Conservation (phyloP, 1,284 basidiomycete genomes). For the Boletellus deceptivus region DNA sequence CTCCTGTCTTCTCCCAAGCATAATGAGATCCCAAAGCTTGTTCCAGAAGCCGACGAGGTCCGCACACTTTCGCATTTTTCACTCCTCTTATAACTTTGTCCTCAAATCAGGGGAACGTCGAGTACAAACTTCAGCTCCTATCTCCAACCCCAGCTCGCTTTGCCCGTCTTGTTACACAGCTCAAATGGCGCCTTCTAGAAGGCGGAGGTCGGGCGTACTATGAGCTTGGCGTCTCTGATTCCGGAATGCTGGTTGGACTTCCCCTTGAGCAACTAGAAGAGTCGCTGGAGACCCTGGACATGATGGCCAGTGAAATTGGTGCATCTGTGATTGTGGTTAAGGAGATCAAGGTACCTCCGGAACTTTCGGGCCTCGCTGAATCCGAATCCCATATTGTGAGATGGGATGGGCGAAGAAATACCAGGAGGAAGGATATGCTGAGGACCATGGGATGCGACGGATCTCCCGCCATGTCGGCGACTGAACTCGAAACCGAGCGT, state of each 20-base stretch:
- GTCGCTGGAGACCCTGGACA: slow-evolving; percentile 79
- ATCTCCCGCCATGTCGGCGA: slow-evolving; percentile 35
- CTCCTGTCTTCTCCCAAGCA: slow-evolving; percentile 41
- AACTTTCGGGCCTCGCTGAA: slow-evolving; percentile 41
- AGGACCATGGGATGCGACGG: slow-evolving; percentile 17
- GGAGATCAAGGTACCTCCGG: slow-evolving; percentile 73
- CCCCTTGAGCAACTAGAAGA: slow-evolving; percentile 72
- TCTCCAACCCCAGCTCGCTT: slow-evolving; percentile 70
- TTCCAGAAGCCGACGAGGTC: slow-evolving; percentile 70
- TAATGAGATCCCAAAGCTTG: slow-evolving; percentile 50
- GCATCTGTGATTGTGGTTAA: slow-evolving; percentile 86
- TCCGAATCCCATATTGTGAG: slow-evolving; percentile 19
- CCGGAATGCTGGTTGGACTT: slow-evolving; percentile 82
- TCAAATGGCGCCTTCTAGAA: slow-evolving; percentile 92
- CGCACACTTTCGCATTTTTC: slow-evolving; percentile 3
- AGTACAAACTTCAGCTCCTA: slow-evolving; percentile 83
- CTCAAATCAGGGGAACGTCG: slow-evolving; percentile 64
- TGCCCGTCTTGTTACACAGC: slow-evolving; percentile 82
- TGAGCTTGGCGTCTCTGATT: slow-evolving; percentile 87
- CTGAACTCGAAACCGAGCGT: slow-evolving; percentile 38
- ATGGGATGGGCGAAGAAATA: slow-evolving; percentile 27
- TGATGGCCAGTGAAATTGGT: slow-evolving; percentile 91
- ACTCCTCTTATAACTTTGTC: background rate
- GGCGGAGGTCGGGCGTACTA: slow-evolving; percentile 92
- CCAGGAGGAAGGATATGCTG: slow-evolving; percentile 22